Percentiles rank a stretch among this genome's conserved stretches.
Conservation (phyloP, 2,329 filamentous ascomycete species). For the Paraphoma sp. region DNA sequence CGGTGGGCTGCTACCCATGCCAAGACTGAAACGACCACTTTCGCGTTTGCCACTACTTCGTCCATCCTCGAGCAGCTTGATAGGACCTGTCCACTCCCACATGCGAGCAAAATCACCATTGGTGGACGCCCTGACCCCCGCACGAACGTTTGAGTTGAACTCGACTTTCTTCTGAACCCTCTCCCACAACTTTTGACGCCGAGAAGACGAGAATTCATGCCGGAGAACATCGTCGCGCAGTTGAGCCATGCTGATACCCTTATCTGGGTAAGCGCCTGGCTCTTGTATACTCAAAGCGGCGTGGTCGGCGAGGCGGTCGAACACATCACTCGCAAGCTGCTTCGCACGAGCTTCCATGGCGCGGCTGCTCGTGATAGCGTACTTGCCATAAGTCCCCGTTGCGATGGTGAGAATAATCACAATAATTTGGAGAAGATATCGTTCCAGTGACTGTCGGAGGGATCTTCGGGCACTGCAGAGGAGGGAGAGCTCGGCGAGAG, state of each 20-base stretch:
- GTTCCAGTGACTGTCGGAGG: conserved; percentile 79
- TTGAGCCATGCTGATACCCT: conserved; percentile 86
- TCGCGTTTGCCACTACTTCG: conserved; percentile 37
- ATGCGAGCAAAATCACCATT: conserved; percentile 64
- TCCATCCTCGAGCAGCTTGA: conserved; percentile 56
- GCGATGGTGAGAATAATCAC: conserved; percentile 59
- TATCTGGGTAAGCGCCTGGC: conserved; percentile 69
- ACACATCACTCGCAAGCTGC: conserved; percentile 79
- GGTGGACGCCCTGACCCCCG: conserved; percentile 69
- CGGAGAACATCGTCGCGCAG: conserved; percentile 89
- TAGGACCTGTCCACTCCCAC: conserved; percentile 73
- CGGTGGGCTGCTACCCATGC: conserved; percentile 39
- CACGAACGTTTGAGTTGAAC: conserved; percentile 89
- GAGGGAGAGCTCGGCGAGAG: conserved; percentile 91
- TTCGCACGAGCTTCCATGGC: conserved; percentile 78
- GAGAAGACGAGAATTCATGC: conserved; percentile 75
- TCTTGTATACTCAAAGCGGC: conserved; percentile 77
- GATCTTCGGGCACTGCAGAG: conserved; percentile 79
- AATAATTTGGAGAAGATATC: conserved; percentile 85
- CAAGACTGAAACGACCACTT: conserved; percentile 42
- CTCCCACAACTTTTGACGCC: conserved; percentile 84
- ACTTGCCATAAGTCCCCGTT: conserved; percentile 65
- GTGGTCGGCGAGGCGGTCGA: conserved; percentile 82
- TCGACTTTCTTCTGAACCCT: conserved; percentile 86
- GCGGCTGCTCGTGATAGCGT: conserved; percentile 67